These are phyloP conservation scores for Venturia oleaginea DNA, from an alignment of 2,329 filamentous ascomycete species.

Conservation along the genomic window DNA sequence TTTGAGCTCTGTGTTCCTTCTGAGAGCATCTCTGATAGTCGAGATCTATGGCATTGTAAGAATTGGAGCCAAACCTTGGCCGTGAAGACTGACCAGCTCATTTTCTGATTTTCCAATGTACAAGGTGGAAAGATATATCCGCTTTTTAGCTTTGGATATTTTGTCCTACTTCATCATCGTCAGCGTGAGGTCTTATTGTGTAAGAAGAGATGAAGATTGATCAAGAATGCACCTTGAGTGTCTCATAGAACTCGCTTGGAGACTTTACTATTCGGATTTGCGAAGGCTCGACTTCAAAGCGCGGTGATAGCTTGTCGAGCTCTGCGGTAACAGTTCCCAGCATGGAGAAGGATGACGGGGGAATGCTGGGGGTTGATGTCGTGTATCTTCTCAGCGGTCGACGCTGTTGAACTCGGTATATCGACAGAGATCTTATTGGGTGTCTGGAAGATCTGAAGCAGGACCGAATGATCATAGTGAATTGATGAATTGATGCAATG, in stretches of 20 bases:
- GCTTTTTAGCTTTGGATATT: slow-evolving; percentile 66
- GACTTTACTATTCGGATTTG: slow-evolving; percentile 71
- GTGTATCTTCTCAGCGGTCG: neutral
- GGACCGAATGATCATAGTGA: slow-evolving; percentile 9
- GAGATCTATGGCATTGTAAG: slow-evolving; percentile 47
- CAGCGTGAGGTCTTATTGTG: neutral
- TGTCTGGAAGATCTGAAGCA: neutral
- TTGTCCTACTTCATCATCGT: slow-evolving; percentile 48
- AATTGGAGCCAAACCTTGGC: slow-evolving; percentile 1
- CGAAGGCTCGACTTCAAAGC: slow-evolving; percentile 74
- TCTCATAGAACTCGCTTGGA: slow-evolving; percentile 84
- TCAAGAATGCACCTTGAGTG: slow-evolving; percentile 59
- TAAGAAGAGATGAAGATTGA: neutral
- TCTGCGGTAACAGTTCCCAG: slow-evolving; percentile 58
- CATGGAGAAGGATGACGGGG: slow-evolving; percentile 41
- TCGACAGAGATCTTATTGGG: neutral
- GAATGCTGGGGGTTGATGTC: neutral
- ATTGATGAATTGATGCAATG: neutral
- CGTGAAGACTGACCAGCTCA: slow-evolving; percentile 55
- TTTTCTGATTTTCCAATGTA: slow-evolving; percentile 92
- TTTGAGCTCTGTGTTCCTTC: slow-evolving; percentile 63
- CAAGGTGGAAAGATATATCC: slow-evolving; percentile 88
- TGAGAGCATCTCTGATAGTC: slow-evolving; percentile 66
- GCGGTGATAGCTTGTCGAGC: slow-evolving; percentile 81
- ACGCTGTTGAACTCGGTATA: neutral